phyloP scores from a whole-genome alignment of 2,329 filamentous ascomycete genomes.

The Beauveria sp. region DNA sequence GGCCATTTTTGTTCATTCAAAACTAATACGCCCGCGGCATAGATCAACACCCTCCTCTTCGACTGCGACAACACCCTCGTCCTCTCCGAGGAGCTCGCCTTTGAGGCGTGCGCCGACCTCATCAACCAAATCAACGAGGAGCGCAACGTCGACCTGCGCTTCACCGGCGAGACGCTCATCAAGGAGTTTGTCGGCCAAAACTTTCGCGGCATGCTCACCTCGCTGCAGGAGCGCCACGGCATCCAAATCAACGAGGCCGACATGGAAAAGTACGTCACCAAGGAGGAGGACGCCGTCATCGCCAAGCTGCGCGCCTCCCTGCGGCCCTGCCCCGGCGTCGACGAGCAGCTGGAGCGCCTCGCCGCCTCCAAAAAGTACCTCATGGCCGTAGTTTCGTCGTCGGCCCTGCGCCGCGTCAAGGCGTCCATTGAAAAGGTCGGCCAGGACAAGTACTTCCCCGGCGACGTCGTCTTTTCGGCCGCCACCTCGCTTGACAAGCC shows the following conservation, averaged over 20 bases:
- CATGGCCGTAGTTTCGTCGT: slow-evolving; percentile 74
- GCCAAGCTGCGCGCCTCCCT: slow-evolving; percentile 65
- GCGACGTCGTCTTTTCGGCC: slow-evolving; percentile 70
- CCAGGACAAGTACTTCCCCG: slow-evolving; percentile 73
- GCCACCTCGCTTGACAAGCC: slow-evolving; percentile 69
- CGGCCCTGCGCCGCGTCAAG: slow-evolving; percentile 67
- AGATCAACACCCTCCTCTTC: slow-evolving; percentile 64
- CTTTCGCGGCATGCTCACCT: slow-evolving; percentile 84
- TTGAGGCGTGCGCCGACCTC: slow-evolving; percentile 82
- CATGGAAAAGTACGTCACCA: slow-evolving; percentile 63
- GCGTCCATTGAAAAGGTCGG: slow-evolving; percentile 73
- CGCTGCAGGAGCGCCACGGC: slow-evolving; percentile 66
- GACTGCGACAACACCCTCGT: slow-evolving; percentile 90
- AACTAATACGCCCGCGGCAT: not conserved
- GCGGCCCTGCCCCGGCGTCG: slow-evolving; percentile 61
- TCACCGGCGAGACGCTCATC: slow-evolving; percentile 73
- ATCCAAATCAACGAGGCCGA: slow-evolving; percentile 64
- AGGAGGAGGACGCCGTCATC: slow-evolving; percentile 78
- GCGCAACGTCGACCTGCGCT: slow-evolving; percentile 55
- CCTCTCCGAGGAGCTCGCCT: slow-evolving; percentile 82
- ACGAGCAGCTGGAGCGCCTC: slow-evolving; percentile 59
- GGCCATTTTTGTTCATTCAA: not conserved
- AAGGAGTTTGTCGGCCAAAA: slow-evolving; percentile 87
- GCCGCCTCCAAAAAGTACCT: slow-evolving; percentile 54
- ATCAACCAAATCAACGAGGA: slow-evolving; percentile 76